phyloP scores from a whole-genome alignment of 108 stramenopile species.

The Thalassiosira profunda region DNA sequence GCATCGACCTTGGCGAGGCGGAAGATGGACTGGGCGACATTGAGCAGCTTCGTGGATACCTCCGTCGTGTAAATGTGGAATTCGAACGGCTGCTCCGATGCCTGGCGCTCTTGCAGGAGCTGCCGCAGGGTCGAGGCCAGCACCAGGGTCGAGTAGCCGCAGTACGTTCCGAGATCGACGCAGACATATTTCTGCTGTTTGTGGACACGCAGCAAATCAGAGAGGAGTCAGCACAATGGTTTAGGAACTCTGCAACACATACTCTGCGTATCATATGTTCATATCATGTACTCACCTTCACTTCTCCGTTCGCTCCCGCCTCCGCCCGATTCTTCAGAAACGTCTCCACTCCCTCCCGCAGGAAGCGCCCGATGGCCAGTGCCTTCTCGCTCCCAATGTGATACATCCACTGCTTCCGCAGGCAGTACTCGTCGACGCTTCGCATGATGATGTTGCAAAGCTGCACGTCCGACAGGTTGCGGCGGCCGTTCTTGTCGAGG shows the following conservation, averaged over 20 bases:
- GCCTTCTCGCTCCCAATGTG: constrained; percentile 88
- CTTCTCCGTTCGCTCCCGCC: background rate
- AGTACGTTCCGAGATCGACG: constrained; percentile 91
- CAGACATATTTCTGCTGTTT: constrained; percentile 36
- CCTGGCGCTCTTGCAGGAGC: background rate
- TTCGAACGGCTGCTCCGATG: constrained; percentile 12
- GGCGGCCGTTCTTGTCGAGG: constrained; percentile 22
- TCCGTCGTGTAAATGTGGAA: constrained; percentile 40
- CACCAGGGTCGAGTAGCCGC: constrained; percentile 83
- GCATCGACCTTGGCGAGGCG: constrained; percentile 36
- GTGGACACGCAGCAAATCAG: background rate
- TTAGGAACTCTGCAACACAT: background rate
- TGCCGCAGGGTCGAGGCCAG: constrained; percentile 38
- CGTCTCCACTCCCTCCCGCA: constrained; percentile 12
- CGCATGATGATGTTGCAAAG: constrained; percentile 36
- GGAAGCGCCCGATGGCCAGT: constrained; percentile 37
- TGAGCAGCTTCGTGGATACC: constrained; percentile 25
- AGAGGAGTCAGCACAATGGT: background rate
- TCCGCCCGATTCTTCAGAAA: background rate
- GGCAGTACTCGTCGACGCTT: constrained; percentile 77
- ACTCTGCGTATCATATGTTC: constrained; percentile 1
- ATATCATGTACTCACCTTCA: constrained; percentile 14
- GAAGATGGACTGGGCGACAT: constrained; percentile 30
- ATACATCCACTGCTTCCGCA: constrained; percentile 92
- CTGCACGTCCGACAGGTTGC: background rate